Conservation (phyloP, 805 yeast genomes). For the Pichia nanzhaoensis region DNA sequence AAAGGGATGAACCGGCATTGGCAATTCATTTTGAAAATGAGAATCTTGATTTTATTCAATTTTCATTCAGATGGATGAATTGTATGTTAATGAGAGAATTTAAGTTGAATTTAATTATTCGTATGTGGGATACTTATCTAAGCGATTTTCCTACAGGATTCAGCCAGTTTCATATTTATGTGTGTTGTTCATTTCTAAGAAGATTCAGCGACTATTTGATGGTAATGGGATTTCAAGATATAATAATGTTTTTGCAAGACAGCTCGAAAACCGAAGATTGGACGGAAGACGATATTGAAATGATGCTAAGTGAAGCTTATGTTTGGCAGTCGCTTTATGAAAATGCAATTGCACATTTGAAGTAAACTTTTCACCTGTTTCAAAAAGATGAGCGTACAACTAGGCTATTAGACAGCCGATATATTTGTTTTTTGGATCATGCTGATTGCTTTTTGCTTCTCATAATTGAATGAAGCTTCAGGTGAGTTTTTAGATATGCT, state of each 20-base stretch:
- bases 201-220: conserved; percentile 77
- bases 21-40: conserved; percentile 71
- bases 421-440: no score
- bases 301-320: conserved; percentile 89
- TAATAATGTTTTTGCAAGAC: conserved; percentile 83
- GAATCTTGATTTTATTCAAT: conserved; percentile 90
- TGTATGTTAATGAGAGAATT: conserved; percentile 94
- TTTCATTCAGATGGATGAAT: conserved; percentile 98
- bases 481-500: no score
- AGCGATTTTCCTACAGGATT: conserved; percentile 73
- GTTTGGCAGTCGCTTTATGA: conserved; percentile 93
- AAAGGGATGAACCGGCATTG: conserved; percentile 70
- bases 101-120: conserved; percentile 63
- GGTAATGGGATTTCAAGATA: conserved; percentile 89
- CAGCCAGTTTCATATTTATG: conserved; percentile 90
- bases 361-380: conserved; percentile 23
- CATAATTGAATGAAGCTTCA: no score
- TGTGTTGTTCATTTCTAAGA: conserved; percentile 92
- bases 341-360: conserved; percentile 82
- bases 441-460: no score
- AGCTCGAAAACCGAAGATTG: conserved; percentile 74
- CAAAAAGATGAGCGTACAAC: no score
- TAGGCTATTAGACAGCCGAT: no score
- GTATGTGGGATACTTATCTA: conserved; percentile 97
- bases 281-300: conserved; percentile 85